Percentiles rank a stretch among this genome's conserved stretches.
These are phyloP conservation scores for Nicotiana tomentosiformis DNA, from an alignment of 257 asterid genomes.

Conservation along the genomic window DNA sequence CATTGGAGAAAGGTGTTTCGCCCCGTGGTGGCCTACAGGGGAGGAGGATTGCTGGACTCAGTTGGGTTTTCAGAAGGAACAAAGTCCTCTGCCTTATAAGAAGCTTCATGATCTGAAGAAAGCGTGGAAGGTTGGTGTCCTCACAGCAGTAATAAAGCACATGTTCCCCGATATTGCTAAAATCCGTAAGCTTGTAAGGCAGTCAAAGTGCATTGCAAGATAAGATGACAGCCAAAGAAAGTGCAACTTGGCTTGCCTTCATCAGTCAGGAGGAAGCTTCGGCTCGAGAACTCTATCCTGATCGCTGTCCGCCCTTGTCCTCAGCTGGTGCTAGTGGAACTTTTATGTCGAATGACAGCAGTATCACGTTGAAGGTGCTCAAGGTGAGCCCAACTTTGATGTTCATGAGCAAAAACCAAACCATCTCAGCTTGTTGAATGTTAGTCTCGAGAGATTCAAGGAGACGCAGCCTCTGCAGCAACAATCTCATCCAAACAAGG, in stretches of 20 bases:
- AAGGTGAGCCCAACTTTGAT: constrained; percentile 43
- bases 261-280: constrained; percentile 65
- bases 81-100: constrained; percentile 75
- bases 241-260: constrained; percentile 82
- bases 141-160: constrained; percentile 82
- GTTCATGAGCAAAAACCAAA: constrained; percentile 64
- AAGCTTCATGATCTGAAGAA: constrained; percentile 88
- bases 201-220: constrained; percentile 81
- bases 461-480: constrained; percentile 31
- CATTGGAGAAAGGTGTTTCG: constrained; percentile 71
- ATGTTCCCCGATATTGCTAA: constrained; percentile 78
- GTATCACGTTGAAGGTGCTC: constrained; percentile 69
- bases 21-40: constrained; percentile 99
- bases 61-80: constrained; percentile 58
- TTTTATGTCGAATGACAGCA: constrained; percentile 39
- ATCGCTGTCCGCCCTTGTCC: constrained; percentile 48
- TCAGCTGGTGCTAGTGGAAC: constrained; percentile 47
- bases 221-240: constrained; percentile 89
- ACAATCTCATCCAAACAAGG: constrained; percentile 31
- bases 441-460: constrained; percentile 32
- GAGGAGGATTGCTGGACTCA: constrained; percentile 87
- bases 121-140: constrained; percentile 81
- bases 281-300: constrained; percentile 72
- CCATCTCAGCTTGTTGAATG: constrained; percentile 34
- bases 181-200: constrained; percentile 78